A percentile compares a stretch with the other conserved stretches of the same genome.
Evolutionary conservation across 192 early-diverging fungal species (phyloP).

Genomic region (Dimargaris cristalligena): DNA sequence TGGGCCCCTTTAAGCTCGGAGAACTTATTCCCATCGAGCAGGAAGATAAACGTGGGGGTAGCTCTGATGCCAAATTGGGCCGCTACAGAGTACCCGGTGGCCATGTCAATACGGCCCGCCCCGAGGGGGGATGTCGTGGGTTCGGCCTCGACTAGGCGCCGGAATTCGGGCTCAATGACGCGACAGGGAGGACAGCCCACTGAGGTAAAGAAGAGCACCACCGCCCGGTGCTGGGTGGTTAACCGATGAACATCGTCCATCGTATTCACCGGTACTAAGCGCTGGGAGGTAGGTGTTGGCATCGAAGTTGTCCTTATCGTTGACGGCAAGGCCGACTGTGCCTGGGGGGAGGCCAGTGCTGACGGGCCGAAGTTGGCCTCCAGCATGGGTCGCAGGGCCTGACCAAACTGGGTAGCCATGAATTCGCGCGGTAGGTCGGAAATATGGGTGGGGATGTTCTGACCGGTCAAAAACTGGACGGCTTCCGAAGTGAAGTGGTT

Average conservation of each 20-base stretch:
- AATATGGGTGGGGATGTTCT: conserved; percentile 56
- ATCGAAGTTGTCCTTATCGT: conserved; percentile 13
- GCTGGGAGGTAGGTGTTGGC: conserved; percentile 12
- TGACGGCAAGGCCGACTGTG: conserved; percentile 14
- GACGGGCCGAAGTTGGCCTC: conserved; percentile 45
- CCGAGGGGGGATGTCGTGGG: conserved; percentile 22
- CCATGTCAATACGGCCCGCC: conserved; percentile 45
- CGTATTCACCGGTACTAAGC: conserved; percentile 22
- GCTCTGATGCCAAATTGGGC: conserved; percentile 34
- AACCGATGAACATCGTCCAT: conserved; percentile 23
- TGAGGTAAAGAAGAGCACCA: conserved; percentile 53
- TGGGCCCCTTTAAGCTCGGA: conserved; percentile 46
- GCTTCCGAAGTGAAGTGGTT: conserved; percentile 62
- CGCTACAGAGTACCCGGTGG: conserved; percentile 32
- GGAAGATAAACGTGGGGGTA: conserved; percentile 59
- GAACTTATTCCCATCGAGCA: conserved; percentile 35
- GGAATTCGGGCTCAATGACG: conserved; percentile 50
- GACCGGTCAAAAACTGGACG: conserved; percentile 64
- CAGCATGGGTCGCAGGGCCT: conserved; percentile 44
- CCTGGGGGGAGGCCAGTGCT: not conserved
- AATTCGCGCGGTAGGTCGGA: conserved; percentile 52
- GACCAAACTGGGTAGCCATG: conserved; percentile 44
- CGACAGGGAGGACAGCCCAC: conserved; percentile 48
- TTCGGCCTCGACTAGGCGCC: conserved; percentile 28
- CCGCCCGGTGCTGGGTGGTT: conserved; percentile 29